Conservation (phyloP, 2,329 filamentous ascomycete genomes). For the Apiospora phragmitis region DNA sequence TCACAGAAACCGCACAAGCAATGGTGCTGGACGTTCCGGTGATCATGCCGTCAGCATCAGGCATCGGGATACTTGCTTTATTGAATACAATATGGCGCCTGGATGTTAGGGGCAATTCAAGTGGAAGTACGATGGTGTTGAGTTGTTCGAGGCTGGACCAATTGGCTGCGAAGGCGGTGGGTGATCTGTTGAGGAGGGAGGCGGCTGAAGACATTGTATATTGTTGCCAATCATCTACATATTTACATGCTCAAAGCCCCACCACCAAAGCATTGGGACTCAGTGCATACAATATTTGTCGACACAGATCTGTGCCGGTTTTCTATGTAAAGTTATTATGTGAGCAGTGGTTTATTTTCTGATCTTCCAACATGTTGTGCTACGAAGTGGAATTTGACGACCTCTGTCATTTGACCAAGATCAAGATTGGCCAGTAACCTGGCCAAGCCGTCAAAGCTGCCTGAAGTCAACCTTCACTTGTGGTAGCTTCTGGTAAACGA, state of each 20-base stretch:
- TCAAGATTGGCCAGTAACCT: not conserved
- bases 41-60: not conserved
- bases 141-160: not conserved
- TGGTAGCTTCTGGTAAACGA: not conserved
- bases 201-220: not conserved
- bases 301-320: not conserved
- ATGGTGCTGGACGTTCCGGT: not conserved
- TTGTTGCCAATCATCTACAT: not conserved
- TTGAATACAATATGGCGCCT: not conserved
- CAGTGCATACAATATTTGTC: not conserved
- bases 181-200: not conserved
- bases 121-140: not conserved
- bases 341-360: not conserved
- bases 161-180: not conserved
- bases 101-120: not conserved
- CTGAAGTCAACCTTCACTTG: not conserved
- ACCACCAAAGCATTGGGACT: not conserved
- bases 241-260: not conserved
- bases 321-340: not conserved
- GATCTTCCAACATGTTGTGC: not conserved
- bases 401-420: not conserved
- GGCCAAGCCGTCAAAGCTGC: not conserved
- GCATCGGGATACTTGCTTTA: not conserved
- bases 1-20: not conserved
- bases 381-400: no score